Evolutionary conservation across 495 filamentous ascomycete species (phyloP), one percentile per base, ranked within the genome.

Genomic region (Penicillium malachiteum): DNA sequence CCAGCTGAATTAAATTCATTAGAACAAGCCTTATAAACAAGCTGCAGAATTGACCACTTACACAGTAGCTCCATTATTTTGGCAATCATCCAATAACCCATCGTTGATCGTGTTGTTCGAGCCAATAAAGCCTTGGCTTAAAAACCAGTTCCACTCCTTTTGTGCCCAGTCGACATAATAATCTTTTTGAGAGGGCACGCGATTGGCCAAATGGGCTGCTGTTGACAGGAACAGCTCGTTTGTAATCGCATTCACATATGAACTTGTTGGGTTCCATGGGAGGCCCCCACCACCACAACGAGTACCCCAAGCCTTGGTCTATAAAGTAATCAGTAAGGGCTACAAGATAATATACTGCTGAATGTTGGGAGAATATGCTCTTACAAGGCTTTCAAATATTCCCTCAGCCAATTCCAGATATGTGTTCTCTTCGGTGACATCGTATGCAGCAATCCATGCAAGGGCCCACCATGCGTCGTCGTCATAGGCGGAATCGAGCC

Each of bases 391-490:
- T 5, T 74, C 70, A 55, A 88, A 88, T 39, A 90, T 86, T 30
- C 71, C 71, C 39, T 81, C 72, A 0, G 86, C 86, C 45, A 74
- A 66, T 44, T 76, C 57, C 38, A 89, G 78, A 55, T 84, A 88
- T 9, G 69, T 62, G 17, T 66, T 57, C 8, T 84, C 71, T 11
- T 72, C 70, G 2, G 85, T 84, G 16, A 84, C 63, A 62, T 90
- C 86, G 71, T 85, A 86, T 37, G 81, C 78, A 49, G 81, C 78
- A 62, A 89, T 82, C 77, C 84, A 79, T 35, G 78, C 86, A 18
- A 89, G 72, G 18, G 83, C 85, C 86, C 87, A 90, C 87, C 87
- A 90, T 13, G 78, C 84, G 60, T 88, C 85, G 61, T 90, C 87
- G 54, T 89, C 87, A 60, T 87, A 88, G 57, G 77, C 86, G 14